Evolutionary conservation across 139 green algal genomes (phyloP).

Genomic region (Diplosphaera chodatii): DNA sequence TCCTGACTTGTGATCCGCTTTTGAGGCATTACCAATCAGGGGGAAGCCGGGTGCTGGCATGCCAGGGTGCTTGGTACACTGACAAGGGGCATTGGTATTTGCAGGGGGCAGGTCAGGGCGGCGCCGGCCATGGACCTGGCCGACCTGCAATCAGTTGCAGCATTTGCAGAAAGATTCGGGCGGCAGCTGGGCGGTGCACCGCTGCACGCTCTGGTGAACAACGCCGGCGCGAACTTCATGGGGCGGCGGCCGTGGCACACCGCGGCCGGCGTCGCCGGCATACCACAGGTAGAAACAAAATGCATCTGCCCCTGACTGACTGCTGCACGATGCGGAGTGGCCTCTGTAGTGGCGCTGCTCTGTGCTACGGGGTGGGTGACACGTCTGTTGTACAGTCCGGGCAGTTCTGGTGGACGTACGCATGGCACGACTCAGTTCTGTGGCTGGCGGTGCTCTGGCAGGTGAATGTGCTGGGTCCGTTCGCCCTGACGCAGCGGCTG

Average conservation of each 20-base stretch:
- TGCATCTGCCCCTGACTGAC: too few relatives aligned
- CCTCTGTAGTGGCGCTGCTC: too few relatives aligned
- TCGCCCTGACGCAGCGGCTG: conserved; percentile 15
- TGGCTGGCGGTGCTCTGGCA: neutral
- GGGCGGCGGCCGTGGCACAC: conserved; percentile 19
- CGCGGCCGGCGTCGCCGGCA: conserved; percentile 16
- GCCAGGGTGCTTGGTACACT: too few relatives aligned
- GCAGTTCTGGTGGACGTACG: too few relatives aligned
- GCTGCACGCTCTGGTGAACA: conserved; percentile 23
- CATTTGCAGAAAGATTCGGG: conserved; percentile 9
- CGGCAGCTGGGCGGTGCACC: neutral
- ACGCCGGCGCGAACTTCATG: conserved; percentile 30
- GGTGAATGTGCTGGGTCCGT: conserved; percentile 18
- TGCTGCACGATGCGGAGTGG: too few relatives aligned
- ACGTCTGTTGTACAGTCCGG: too few relatives aligned
- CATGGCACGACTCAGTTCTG: too few relatives aligned
- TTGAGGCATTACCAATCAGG: too few relatives aligned
- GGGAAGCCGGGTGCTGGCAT: too few relatives aligned
- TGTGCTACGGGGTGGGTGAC: too few relatives aligned
- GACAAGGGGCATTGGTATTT: too few relatives aligned
- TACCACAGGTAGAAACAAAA: conserved; percentile 9
- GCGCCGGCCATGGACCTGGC: conserved; percentile 12
- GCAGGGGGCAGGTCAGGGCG: neutral
- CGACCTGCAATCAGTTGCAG: neutral
- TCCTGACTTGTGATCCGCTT: too few relatives aligned